Evolutionary conservation across 345 rosid genomes (phyloP).

Genomic region (Murraya paniculata): DNA sequence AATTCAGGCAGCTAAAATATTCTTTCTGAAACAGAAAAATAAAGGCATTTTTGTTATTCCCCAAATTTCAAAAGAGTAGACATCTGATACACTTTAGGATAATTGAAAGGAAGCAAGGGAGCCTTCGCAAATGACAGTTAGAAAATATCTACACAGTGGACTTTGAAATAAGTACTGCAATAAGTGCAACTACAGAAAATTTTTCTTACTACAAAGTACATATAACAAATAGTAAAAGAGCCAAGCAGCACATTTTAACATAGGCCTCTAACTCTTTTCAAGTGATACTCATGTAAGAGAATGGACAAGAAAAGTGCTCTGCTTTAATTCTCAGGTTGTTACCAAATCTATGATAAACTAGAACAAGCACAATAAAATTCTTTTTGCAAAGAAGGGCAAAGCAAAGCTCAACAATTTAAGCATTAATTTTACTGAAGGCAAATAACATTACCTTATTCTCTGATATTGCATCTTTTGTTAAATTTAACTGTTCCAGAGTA

Average conservation of each 20-base stretch:
- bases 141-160: background rate
- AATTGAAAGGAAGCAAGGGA: background rate
- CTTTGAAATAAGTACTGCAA: background rate
- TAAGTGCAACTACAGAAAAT: background rate
- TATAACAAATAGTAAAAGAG: background rate
- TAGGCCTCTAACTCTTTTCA: background rate
- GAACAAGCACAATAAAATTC: background rate
- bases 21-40: background rate
- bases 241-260: background rate
- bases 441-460: slow-evolving; percentile 57
- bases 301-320: background rate
- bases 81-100: background rate
- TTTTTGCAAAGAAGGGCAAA: background rate
- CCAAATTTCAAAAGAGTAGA: background rate
- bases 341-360: background rate
- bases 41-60: background rate
- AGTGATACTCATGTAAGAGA: background rate
- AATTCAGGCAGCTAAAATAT: background rate
- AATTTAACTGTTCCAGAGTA: slow-evolving; percentile 55
- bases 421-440: background rate
- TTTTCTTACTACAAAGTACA: background rate
- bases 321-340: background rate
- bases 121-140: background rate
- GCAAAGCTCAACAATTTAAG: background rate
- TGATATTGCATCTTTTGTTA: slow-evolving; percentile 46